Percentiles rank a stretch among this genome's conserved stretches.
These are phyloP conservation scores for Furcasterigmium sp. DNA, from an alignment of 2,329 filamentous ascomycete genomes.

Conservation along the genomic window DNA sequence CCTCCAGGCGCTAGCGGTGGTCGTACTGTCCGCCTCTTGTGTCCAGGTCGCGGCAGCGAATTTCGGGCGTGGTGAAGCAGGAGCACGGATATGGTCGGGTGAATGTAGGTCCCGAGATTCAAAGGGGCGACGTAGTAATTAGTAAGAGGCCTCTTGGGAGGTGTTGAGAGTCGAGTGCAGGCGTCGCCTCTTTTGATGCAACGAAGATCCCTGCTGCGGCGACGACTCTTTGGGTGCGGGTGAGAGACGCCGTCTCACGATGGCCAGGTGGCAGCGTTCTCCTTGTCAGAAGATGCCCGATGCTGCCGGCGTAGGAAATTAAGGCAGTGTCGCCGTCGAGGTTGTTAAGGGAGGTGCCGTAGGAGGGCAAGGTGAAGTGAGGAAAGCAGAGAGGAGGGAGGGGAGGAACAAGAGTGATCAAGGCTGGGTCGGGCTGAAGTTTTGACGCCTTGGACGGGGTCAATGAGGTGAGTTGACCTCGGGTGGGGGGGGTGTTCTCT, in stretches of 20 bases:
- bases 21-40: too few species aligned
- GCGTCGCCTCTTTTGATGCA: background rate
- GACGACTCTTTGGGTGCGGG: background rate
- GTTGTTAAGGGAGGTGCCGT: background rate
- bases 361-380: background rate
- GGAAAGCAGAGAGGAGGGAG: background rate
- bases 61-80: too few species aligned
- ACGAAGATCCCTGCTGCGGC: background rate
- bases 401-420: background rate
- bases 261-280: background rate
- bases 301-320: background rate
- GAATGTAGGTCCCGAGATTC: too few species aligned
- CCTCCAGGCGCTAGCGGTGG: background rate
- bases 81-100: too few species aligned
- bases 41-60: too few species aligned
- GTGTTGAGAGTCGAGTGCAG: too few species aligned
- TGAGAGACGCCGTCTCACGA: background rate
- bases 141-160: too few species aligned
- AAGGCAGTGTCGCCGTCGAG: background rate
- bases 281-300: background rate
- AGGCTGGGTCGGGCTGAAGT: background rate
- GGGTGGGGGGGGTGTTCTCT: too few species aligned
- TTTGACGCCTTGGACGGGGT: constrained; percentile 1
- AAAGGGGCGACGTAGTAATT: background rate
- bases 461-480: background rate